A percentile compares a stretch with the other conserved stretches of the same genome.
These are phyloP conservation scores for Ulota crispa DNA, from an alignment of 225 moss, liverwort and hornwort genomes.

Conservation along the genomic window DNA sequence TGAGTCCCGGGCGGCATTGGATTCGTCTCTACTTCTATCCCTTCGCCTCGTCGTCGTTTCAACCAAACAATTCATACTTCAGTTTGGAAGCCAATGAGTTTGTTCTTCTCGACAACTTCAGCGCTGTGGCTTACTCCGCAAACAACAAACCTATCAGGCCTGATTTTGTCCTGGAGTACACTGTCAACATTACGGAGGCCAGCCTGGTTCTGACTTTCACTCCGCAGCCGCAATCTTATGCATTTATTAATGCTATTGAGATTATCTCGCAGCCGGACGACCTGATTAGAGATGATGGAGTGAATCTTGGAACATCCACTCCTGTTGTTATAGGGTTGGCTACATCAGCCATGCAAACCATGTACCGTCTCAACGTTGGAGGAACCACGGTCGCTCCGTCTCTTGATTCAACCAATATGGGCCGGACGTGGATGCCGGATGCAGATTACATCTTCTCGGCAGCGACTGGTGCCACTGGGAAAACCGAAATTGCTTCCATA, in stretches of 20 bases:
- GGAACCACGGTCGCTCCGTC: constrained; percentile 14
- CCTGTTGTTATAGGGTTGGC: constrained; percentile 12
- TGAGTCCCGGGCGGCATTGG: constrained; percentile 61
- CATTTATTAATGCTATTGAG: constrained; percentile 81
- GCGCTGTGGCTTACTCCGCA: constrained; percentile 25
- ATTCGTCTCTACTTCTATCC: constrained; percentile 86
- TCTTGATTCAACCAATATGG: constrained; percentile 46
- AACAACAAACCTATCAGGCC: background rate
- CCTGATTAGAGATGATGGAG: constrained; percentile 22
- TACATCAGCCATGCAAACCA: constrained; percentile 54
- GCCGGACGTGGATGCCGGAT: constrained; percentile 60
- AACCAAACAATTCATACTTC: constrained; percentile 62
- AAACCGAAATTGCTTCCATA: constrained; percentile 24
- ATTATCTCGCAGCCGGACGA: constrained; percentile 59
- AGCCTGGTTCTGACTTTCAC: constrained; percentile 57
- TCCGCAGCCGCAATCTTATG: constrained; percentile 51
- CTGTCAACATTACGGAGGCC: constrained; percentile 37
- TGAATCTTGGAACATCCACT: background rate
- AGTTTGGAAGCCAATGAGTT: constrained; percentile 56
- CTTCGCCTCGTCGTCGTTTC: constrained; percentile 53
- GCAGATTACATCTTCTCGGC: constrained; percentile 52
- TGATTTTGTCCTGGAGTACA: constrained; percentile 56
- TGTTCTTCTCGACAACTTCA: constrained; percentile 70
- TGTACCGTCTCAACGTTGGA: constrained; percentile 49
- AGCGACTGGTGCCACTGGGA: constrained; percentile 33